A percentile compares a stretch with the other conserved stretches of the same genome.
Evolutionary conservation across 1,284 basidiomycete genomes (phyloP).

Genomic region (Earliella scabrosa): DNA sequence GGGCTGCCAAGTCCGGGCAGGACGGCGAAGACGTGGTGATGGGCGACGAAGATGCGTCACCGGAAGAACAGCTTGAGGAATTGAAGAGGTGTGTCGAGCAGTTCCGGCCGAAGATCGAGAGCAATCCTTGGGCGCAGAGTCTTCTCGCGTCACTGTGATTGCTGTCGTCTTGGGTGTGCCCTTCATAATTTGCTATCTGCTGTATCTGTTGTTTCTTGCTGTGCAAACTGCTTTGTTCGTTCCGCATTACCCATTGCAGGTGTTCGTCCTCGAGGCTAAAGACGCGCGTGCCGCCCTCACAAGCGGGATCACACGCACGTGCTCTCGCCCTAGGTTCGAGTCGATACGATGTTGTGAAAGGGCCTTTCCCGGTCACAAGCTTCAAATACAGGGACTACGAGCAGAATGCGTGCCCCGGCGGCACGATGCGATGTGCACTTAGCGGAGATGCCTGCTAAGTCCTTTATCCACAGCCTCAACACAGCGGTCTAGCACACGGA

Average conservation of each 20-base stretch:
- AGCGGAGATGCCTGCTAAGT: neutral
- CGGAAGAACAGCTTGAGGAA: conserved; percentile 67
- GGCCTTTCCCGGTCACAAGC: too few relatives aligned
- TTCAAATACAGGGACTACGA: too few relatives aligned
- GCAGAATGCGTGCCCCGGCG: too few relatives aligned
- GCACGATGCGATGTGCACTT: neutral
- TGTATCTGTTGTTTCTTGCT: conserved; percentile 13
- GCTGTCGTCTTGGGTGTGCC: neutral
- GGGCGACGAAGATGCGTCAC: conserved; percentile 47
- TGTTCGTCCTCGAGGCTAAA: neutral
- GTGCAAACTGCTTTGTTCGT: conserved; percentile 1
- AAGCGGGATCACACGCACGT: neutral
- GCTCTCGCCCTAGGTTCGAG: neutral
- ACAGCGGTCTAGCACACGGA: neutral
- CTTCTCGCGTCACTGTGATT: conserved; percentile 46
- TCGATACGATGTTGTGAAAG: too few relatives aligned
- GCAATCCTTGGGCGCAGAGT: conserved; percentile 77
- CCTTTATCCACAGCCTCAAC: neutral
- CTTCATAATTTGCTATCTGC: neutral
- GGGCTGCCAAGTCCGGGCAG: conserved; percentile 52
- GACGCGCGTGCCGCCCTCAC: neutral
- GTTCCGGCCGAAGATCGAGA: conserved; percentile 71
- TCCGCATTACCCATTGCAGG: neutral
- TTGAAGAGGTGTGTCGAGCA: conserved; percentile 70
- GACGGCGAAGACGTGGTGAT: conserved; percentile 63